phyloP scores from a whole-genome alignment of 148 eudicot species.

The Vaccinium darrowii region DNA sequence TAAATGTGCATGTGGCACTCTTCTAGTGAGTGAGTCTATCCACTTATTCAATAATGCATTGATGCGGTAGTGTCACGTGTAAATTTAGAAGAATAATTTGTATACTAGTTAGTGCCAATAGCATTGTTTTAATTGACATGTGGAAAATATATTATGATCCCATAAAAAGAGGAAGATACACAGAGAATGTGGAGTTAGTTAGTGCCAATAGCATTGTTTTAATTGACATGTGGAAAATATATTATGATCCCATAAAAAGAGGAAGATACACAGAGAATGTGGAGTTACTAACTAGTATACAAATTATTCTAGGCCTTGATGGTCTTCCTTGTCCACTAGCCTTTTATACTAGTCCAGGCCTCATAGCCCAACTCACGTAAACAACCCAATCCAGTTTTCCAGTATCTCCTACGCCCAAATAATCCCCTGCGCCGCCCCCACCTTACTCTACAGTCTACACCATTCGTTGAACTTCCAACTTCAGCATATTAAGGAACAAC shows the following conservation, averaged over 20 bases:
- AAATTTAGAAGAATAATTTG: too few species aligned
- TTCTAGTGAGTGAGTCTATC: too few species aligned
- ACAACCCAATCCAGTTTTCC: background rate
- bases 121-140: too few species aligned
- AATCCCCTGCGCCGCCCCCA: background rate
- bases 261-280: background rate
- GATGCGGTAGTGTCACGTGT: too few species aligned
- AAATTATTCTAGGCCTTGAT: background rate
- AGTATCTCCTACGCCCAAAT: background rate
- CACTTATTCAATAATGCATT: too few species aligned
- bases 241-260: background rate
- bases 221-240: too few species aligned
- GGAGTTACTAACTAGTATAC: background rate
- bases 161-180: background rate
- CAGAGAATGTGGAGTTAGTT: background rate
- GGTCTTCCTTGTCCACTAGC: background rate
- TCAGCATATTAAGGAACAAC: background rate
- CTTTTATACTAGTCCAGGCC: background rate
- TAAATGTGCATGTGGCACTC: too few species aligned
- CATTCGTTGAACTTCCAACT: background rate
- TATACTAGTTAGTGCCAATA: too few species aligned
- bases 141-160: too few species aligned
- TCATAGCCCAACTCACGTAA: background rate
- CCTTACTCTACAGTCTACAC: background rate
- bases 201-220: too few species aligned